Evolutionary conservation across 805 yeast genomes (phyloP), one percentile per base, ranked within the genome.

Genomic region (Pichia scutulata): DNA sequence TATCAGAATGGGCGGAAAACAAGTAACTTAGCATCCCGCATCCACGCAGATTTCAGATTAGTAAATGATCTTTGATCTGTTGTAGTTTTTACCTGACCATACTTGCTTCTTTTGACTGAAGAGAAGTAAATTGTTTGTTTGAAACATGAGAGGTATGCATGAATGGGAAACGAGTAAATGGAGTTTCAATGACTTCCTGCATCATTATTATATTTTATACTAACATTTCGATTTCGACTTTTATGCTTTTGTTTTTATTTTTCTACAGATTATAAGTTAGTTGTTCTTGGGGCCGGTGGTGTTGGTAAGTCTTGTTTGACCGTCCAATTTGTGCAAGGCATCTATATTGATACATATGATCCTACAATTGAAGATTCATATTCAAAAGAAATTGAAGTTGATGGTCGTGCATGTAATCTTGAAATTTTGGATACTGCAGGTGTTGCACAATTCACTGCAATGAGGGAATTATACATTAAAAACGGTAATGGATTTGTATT

Each of bases 331-430:
- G 95, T 89, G 4, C 95, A 88, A 64, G 93, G 93, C 12, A 85
- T 86, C 2, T 90, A 88, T 65, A 80, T 88, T 49, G 97, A 92
- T 61, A 78, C 89, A 37, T 92, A 92, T 69, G 98, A 92, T 62
- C 98, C 99, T 9, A 93, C 99, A 9, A 93, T 92, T 56, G 99
- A 92, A 65, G 98, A 92, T 63, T 88, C 97, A 0, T 93, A 92
- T 68, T 74, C 95, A 44, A 90, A 89, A 63, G 90, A 87, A 57
- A 81, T 89, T 51, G 89, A 84, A 60, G 82, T 92, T 36, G 97
- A 92, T 65, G 95, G 89, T 33, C 78, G 92, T 57, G 82, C 88
- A 5, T 87, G 93, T 62, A 87, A 86, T 56, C 72, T 92, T 58
- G 97, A 92, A 68, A 82, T 86, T 46, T 69, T 78, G 55, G 84